These are phyloP conservation scores for Rhizoclosmatium sp. DNA, from an alignment of 192 early-diverging fungal genomes.

Conservation along the genomic window DNA sequence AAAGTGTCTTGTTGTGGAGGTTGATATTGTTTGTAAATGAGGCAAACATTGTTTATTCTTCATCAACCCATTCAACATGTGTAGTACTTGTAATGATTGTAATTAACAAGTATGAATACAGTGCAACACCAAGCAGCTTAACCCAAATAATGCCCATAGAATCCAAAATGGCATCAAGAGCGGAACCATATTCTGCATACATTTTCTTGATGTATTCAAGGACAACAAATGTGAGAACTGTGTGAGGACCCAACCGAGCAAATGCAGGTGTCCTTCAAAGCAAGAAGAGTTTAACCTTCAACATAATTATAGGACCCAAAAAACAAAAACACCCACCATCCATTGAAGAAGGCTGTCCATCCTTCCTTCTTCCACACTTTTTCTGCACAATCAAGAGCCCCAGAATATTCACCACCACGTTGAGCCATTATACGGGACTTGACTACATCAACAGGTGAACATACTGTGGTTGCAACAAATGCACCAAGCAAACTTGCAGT, in stretches of 20 bases:
- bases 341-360: constrained; percentile 42
- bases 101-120: background rate
- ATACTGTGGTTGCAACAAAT: constrained; percentile 46
- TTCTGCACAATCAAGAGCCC: constrained; percentile 9
- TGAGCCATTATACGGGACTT: constrained; percentile 44
- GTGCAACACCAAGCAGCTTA: background rate
- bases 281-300: background rate
- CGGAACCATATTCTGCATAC: background rate
- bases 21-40: no score
- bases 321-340: constrained; percentile 39
- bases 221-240: constrained; percentile 43
- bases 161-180: background rate
- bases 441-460: constrained; percentile 40
- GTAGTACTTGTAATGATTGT: no score
- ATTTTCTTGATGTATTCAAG: constrained; percentile 42
- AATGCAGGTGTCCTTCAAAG: constrained; percentile 32
- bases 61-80: no score
- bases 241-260: constrained; percentile 45
- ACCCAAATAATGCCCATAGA: background rate
- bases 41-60: no score
- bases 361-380: constrained; percentile 42
- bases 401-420: constrained; percentile 16
- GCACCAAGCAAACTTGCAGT: constrained; percentile 31
- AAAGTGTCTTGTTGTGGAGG: no score
- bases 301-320: background rate